Evolutionary conservation across 106 monocot species (phyloP).

Genomic region (Dendrobium officinale): DNA sequence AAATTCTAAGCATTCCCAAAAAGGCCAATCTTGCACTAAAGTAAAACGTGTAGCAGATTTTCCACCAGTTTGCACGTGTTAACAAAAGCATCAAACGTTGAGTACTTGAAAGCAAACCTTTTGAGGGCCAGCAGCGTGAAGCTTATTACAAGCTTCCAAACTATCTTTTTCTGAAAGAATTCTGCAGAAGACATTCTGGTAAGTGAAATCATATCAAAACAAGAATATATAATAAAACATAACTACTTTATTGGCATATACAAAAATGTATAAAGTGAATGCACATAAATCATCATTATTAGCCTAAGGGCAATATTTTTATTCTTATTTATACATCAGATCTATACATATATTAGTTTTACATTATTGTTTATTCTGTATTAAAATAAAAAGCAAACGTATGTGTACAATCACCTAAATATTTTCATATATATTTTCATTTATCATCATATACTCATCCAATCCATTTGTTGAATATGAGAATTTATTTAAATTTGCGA

Average conservation of each 20-base stretch:
- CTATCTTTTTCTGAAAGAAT: constrained; percentile 77
- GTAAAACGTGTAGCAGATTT: background rate
- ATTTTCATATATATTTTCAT: too few relatives aligned
- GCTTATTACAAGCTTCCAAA: constrained; percentile 84
- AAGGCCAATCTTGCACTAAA: background rate
- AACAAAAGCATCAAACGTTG: background rate
- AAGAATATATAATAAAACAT: background rate
- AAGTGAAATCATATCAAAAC: background rate
- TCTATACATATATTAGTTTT: too few relatives aligned
- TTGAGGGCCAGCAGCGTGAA: constrained; percentile 77
- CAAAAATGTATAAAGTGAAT: background rate
- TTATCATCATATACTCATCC: too few relatives aligned
- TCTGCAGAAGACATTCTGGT: constrained; percentile 23
- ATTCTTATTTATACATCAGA: too few relatives aligned
- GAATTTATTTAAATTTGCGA: too few relatives aligned
- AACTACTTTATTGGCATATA: background rate
- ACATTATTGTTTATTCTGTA: too few relatives aligned
- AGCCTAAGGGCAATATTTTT: too few relatives aligned
- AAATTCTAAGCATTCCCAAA: background rate
- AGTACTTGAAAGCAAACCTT: constrained; percentile 46
- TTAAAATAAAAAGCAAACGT: too few relatives aligned
- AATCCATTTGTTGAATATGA: too few relatives aligned
- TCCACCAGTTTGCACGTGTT: background rate
- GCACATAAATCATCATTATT: too few relatives aligned
- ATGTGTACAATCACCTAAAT: too few relatives aligned